Evolutionary conservation across 495 filamentous ascomycete genomes (phyloP).

Genomic region (Podospora conica): DNA sequence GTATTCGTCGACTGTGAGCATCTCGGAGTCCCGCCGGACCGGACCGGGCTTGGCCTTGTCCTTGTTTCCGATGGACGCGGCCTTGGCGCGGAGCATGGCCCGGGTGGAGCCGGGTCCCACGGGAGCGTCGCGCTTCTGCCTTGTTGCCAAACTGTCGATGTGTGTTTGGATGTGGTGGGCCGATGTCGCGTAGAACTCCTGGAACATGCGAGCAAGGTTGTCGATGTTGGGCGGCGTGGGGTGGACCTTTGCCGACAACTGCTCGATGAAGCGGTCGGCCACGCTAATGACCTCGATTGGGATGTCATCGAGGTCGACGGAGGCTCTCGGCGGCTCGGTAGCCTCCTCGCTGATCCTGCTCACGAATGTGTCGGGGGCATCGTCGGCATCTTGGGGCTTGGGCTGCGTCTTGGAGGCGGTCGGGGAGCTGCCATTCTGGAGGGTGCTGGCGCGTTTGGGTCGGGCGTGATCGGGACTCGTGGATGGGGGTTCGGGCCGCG

Average conservation of each 20-base stretch:
- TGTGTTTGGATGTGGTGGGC: slow-evolving; percentile 82
- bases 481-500: slow-evolving; percentile 15
- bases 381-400: slow-evolving; percentile 13
- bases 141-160: slow-evolving; percentile 71
- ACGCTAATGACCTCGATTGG: slow-evolving; percentile 88
- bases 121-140: slow-evolving; percentile 59
- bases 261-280: slow-evolving; percentile 91
- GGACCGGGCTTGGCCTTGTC: slow-evolving; percentile 38
- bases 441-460: slow-evolving; percentile 55
- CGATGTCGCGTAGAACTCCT: slow-evolving; percentile 86
- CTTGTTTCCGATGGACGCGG: slow-evolving; percentile 45
- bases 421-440: slow-evolving; percentile 46
- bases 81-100: slow-evolving; percentile 46
- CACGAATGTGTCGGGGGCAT: slow-evolving; percentile 44
- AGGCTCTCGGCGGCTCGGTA: slow-evolving; percentile 46
- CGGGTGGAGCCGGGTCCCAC: slow-evolving; percentile 44
- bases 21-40: slow-evolving; percentile 49
- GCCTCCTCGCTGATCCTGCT: slow-evolving; percentile 47
- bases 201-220: slow-evolving; percentile 77
- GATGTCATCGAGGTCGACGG: slow-evolving; percentile 72
- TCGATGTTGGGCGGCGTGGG: slow-evolving; percentile 77
- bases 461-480: slow-evolving; percentile 26
- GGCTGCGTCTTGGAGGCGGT: slow-evolving; percentile 25
- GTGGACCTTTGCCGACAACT: slow-evolving; percentile 80
- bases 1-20: slow-evolving; percentile 86